Evolutionary conservation across 75 land plant species (phyloP).

Genomic region (Cryptomeria japonica): DNA sequence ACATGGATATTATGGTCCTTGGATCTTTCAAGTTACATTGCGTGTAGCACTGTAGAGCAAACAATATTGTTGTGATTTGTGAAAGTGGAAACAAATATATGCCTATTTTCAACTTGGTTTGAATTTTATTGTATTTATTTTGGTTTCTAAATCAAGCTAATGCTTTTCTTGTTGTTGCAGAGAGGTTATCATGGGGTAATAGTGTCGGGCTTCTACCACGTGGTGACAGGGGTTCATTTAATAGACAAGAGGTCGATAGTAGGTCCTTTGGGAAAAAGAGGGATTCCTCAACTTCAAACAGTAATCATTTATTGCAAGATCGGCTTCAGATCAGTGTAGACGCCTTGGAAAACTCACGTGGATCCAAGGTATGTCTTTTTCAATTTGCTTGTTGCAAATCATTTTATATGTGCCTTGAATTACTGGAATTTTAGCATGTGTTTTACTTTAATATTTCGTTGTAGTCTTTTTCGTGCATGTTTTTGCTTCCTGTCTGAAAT

Average conservation of each 20-base stretch:
- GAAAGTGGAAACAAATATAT: background rate
- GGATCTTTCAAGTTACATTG: background rate
- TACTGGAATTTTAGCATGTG: background rate
- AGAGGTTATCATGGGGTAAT: slow-evolving; percentile 3
- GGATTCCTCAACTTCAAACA: slow-evolving; percentile 10
- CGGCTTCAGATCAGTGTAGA: background rate
- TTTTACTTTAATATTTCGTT: background rate
- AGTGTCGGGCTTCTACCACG: slow-evolving; percentile 1
- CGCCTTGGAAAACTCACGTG: slow-evolving; percentile 6
- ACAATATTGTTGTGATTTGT: background rate
- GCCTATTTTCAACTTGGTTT: background rate
- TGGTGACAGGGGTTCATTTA: slow-evolving; percentile 6
- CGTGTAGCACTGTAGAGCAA: background rate
- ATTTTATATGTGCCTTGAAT: background rate
- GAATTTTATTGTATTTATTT: background rate
- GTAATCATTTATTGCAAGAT: slow-evolving; percentile 7
- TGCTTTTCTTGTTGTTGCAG: background rate
- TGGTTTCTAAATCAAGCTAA: slow-evolving; percentile 2
- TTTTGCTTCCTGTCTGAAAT: background rate
- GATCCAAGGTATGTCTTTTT: slow-evolving; percentile 4
- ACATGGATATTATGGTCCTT: background rate
- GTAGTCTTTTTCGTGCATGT: background rate
- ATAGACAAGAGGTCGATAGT: slow-evolving; percentile 9
- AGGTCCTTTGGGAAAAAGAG: slow-evolving; percentile 4
- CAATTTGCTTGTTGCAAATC: background rate